Percentiles rank a stretch among this genome's conserved stretches.
These are phyloP conservation scores for Geosmithia putterillii DNA, from an alignment of 2,329 filamentous ascomycete species.

Conservation along the genomic window DNA sequence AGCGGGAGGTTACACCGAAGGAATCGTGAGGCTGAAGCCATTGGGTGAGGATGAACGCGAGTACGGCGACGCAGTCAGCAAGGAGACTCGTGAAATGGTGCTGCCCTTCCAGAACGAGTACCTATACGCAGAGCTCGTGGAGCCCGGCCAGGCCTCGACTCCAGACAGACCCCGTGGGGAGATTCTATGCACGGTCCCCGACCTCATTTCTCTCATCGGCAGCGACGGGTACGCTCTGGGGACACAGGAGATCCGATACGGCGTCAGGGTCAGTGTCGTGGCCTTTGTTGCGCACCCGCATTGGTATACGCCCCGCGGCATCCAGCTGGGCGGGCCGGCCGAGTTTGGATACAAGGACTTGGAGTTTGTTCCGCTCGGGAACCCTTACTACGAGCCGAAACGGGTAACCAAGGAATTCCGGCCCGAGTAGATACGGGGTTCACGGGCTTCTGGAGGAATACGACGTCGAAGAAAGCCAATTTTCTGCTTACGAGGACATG, in stretches of 20 bases:
- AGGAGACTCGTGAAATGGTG: conserved; percentile 29
- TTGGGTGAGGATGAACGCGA: conserved; percentile 11
- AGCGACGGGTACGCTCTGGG: conserved; percentile 44
- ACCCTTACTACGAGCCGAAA: conserved; percentile 1
- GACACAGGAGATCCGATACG: conserved; percentile 43
- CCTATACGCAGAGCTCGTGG: conserved; percentile 39
- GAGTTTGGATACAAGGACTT: conserved; percentile 35
- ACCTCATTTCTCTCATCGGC: conserved; percentile 43
- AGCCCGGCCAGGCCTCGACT: conserved; percentile 11
- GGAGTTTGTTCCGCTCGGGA: conserved; percentile 33
- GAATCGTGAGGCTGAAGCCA: conserved; percentile 41
- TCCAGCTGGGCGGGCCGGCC: conserved; percentile 36
- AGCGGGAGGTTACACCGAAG: conserved; percentile 45
- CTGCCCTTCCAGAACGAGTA: conserved; percentile 68
- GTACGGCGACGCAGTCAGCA: conserved; percentile 17
- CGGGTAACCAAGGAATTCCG: neutral
- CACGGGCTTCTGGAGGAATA: no score
- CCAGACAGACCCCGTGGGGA: conserved; percentile 10
- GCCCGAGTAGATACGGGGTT: neutral
- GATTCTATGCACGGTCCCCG: conserved; percentile 41
- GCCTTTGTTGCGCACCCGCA: conserved; percentile 34
- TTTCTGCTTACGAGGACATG: no score
- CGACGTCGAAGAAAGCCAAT: no score
- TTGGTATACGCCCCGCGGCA: conserved; percentile 37
- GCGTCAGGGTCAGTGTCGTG: conserved; percentile 27